Evolutionary conservation across 2,329 filamentous ascomycete genomes (phyloP).

Genomic region (Ophiostoma pallidulum): DNA sequence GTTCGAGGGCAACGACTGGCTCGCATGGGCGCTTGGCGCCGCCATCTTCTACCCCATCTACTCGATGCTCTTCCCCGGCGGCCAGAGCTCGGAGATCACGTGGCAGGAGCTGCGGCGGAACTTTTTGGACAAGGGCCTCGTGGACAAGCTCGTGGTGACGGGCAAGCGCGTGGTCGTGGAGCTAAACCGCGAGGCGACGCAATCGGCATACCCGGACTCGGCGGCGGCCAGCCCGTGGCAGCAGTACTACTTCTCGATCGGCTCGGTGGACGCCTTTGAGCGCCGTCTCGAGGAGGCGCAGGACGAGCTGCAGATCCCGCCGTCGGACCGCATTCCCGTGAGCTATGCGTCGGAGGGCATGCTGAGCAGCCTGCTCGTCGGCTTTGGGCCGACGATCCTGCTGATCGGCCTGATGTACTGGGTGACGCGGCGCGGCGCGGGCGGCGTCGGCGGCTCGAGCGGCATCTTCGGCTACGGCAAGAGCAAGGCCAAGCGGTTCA

Average conservation of each 20-base stretch:
- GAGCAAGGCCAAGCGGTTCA: constrained; percentile 94
- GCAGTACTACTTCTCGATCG: constrained; percentile 90
- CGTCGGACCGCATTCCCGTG: constrained; percentile 83
- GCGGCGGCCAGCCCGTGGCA: constrained; percentile 59
- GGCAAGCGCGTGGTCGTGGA: constrained; percentile 65
- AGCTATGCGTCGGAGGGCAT: constrained; percentile 73
- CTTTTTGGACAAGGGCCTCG: constrained; percentile 90
- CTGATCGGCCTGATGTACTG: constrained; percentile 77
- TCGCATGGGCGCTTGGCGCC: constrained; percentile 36
- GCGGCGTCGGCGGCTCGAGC: constrained; percentile 51
- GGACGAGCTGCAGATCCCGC: constrained; percentile 74
- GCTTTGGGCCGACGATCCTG: constrained; percentile 77
- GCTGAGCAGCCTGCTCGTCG: constrained; percentile 60
- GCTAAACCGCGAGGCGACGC: constrained; percentile 65
- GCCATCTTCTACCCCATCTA: constrained; percentile 36
- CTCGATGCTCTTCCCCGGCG: constrained; percentile 32
- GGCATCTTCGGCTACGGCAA: constrained; percentile 95
- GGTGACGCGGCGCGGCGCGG: constrained; percentile 61
- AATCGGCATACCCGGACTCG: constrained; percentile 66
- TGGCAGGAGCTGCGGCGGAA: constrained; percentile 94
- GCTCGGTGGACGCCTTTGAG: constrained; percentile 89
- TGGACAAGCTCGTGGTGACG: constrained; percentile 83
- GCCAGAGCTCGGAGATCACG: constrained; percentile 65
- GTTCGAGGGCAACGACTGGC: constrained; percentile 39
- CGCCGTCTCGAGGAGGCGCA: constrained; percentile 80